Base-by-base conservation (phyloP, 176 grass and related monocot genomes). In the Bonia amplexicaulis region DNA sequence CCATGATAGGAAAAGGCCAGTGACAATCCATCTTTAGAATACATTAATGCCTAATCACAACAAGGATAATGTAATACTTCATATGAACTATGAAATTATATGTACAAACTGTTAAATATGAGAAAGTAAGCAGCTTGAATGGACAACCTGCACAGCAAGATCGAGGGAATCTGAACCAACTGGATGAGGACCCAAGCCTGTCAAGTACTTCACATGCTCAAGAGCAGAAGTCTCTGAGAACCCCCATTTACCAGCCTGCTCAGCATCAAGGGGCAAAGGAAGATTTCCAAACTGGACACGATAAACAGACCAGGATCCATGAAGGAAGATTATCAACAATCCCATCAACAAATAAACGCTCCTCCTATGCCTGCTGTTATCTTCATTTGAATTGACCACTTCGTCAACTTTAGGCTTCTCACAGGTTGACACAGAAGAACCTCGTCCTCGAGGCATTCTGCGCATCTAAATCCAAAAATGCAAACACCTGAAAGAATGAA, bases 121-220 rank as follows among this genome's bases (percentile, higher is more conserved):
- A 17, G 12, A 77, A 84, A 85, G 33, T 22, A 58, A 49, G n/a
- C 16, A 79, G 62, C 22, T 64, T 66, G 66, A 81, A 78, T 75
- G 87, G 64, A 69, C 55, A 82, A 99, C 96, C 96, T 96, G 76
- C 0, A 96, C 61, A 88, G 96, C 96, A 77, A 84, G 81, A 78
- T 99, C 91, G 9, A 99, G 89, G 65, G 91, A 73, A 58, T 96
- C 90, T n/a, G 93, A 99, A 84, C 91, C 91, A 62, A 99, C 96
- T 57, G 96, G 91, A 87, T 94, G 96, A 87, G 96, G 96, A 87
- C 91, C 96, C 44, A 99, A 84, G 76, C 71, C 29, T 77, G 96
- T 86, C 81, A 99, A 91, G 79, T 90, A 86, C 40, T 91, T 89
- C 12, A 99, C 96, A 84, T 99, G 96, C 74, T 89, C 74, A 76